Conservation (phyloP, 768 basidiomycete species). For the Floccularia luteovirens region DNA sequence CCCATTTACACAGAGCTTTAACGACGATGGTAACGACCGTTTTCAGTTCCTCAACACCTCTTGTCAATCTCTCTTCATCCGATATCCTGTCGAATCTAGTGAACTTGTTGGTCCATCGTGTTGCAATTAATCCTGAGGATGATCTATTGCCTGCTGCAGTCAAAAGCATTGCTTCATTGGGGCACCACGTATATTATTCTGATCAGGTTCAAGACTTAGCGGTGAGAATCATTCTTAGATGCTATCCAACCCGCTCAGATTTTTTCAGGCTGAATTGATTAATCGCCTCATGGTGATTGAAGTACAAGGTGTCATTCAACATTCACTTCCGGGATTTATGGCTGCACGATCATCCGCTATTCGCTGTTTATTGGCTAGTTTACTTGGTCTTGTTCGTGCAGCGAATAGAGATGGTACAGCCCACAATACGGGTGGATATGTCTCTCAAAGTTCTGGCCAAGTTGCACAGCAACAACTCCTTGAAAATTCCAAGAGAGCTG, state of each 20-base stretch:
- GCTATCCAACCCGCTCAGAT: slow-evolving; percentile 2
- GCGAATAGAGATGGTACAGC: slow-evolving; percentile 35
- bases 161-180: slow-evolving; percentile 74
- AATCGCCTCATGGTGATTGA: slow-evolving; percentile 68
- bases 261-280: slow-evolving; percentile 62
- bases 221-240: slow-evolving; percentile 19
- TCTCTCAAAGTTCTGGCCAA: neutral
- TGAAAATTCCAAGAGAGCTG: slow-evolving; percentile 20
- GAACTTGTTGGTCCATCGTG: slow-evolving; percentile 63
- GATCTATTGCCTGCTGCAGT: slow-evolving; percentile 60
- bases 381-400: slow-evolving; percentile 62
- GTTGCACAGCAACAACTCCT: slow-evolving; percentile 4
- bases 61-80: slow-evolving; percentile 87
- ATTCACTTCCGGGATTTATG: slow-evolving; percentile 18
- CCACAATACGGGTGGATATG: neutral
- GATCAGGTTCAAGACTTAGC: slow-evolving; percentile 94
- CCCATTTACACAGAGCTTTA: slow-evolving; percentile 50
- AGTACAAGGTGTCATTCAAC: slow-evolving; percentile 44
- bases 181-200: slow-evolving; percentile 90
- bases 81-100: slow-evolving; percentile 80
- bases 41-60: slow-evolving; percentile 72
- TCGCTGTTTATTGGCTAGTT: slow-evolving; percentile 58
- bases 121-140: slow-evolving; percentile 56
- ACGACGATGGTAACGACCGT: slow-evolving; percentile 72
- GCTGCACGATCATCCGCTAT: slow-evolving; percentile 56